Percentiles rank a stretch among this genome's conserved stretches.
Conservation (phyloP, 2,329 filamentous ascomycete species). For the Pseudogymnoascus destructans region DNA sequence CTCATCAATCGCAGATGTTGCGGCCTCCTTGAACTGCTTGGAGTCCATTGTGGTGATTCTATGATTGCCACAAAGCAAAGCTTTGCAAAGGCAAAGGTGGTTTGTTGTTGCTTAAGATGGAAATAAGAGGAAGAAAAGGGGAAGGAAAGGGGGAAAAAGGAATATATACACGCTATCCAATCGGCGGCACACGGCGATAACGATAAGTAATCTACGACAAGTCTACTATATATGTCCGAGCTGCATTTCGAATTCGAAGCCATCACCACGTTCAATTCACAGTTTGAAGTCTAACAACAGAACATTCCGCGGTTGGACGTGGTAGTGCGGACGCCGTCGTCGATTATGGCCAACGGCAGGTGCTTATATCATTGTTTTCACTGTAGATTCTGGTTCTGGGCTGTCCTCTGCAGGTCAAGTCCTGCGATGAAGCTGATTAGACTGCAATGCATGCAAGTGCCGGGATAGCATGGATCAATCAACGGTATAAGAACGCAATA, state of each 20-base stretch:
- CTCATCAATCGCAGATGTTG: constrained; percentile 67
- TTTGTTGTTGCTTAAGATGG: background rate
- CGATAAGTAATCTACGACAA: background rate
- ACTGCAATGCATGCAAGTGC: background rate
- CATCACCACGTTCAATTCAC: background rate
- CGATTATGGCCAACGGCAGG: background rate
- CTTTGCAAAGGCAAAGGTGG: background rate
- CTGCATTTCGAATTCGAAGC: background rate
- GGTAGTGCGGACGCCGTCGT: background rate
- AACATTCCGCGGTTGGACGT: background rate
- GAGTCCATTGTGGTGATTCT: constrained; percentile 50
- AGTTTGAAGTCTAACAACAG: background rate
- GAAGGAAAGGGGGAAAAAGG: background rate
- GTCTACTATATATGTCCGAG: background rate
- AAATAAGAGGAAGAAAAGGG: background rate
- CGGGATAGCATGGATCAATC: background rate
- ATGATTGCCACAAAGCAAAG: background rate
- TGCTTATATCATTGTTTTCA: background rate
- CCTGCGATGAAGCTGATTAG: background rate
- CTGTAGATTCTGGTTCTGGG: background rate
- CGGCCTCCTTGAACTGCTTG: constrained; percentile 63
- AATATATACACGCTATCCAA: background rate
- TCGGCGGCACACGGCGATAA: background rate
- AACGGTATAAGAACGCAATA: background rate
- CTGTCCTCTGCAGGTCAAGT: background rate